These are phyloP conservation scores for Pseudocercospora eumusae DNA, from an alignment of 2,329 filamentous ascomycete species.

Conservation along the genomic window DNA sequence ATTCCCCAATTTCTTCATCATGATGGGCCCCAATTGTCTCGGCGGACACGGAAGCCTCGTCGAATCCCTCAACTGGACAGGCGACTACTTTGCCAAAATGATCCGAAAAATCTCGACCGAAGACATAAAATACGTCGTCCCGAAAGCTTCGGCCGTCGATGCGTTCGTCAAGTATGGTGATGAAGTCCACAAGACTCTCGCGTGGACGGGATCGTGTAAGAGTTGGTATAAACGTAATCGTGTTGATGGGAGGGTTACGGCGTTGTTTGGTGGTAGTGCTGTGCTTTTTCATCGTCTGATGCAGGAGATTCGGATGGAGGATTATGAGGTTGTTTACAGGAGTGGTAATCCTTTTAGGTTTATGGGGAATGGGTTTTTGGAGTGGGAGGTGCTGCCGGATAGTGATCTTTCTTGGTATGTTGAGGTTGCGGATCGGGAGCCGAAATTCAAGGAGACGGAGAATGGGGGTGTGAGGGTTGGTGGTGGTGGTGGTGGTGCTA, in stretches of 20 bases:
- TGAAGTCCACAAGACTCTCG: slow-evolving; percentile 12
- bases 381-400: slow-evolving; percentile 3
- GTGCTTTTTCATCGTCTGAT: slow-evolving; percentile 8
- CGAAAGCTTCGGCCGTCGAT: not conserved
- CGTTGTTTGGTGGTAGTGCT: slow-evolving; percentile 14
- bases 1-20: slow-evolving; percentile 36
- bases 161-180: slow-evolving; percentile 9
- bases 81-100: slow-evolving; percentile 51
- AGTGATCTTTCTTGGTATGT: slow-evolving; percentile 12
- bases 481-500: not conserved
- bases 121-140: slow-evolving; percentile 11
- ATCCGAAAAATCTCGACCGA: slow-evolving; percentile 27
- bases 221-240: slow-evolving; percentile 10
- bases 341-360: slow-evolving; percentile 8
- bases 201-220: slow-evolving; percentile 5
- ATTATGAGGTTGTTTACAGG: slow-evolving; percentile 10
- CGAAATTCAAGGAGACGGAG: not conserved
- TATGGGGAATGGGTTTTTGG: slow-evolving; percentile 14
- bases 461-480: not conserved
- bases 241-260: slow-evolving; percentile 7
- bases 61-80: slow-evolving; percentile 21
- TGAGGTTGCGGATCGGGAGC: slow-evolving; percentile 4
- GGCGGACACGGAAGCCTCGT: slow-evolving; percentile 22
- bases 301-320: slow-evolving; percentile 12
- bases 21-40: slow-evolving; percentile 24